Conservation (phyloP, 2,329 filamentous ascomycete genomes). For the Sporothrix pseudoabietina region DNA sequence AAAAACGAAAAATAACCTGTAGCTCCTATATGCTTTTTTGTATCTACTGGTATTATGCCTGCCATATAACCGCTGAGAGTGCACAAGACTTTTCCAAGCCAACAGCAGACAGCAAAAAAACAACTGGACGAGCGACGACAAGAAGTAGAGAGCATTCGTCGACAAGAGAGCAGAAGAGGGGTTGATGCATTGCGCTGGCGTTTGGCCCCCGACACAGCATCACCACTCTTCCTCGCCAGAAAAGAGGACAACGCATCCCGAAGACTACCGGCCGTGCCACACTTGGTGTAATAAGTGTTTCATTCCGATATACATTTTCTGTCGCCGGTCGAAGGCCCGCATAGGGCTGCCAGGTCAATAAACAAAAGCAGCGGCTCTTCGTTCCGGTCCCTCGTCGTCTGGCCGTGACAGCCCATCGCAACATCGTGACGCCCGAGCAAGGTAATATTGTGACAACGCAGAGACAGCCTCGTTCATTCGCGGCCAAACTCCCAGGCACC, state of each 20-base stretch:
- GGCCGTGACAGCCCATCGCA: background rate
- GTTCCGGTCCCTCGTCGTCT: background rate
- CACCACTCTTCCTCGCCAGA: background rate
- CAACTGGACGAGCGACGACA: background rate
- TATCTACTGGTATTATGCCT: constrained; percentile 20
- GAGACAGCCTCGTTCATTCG: background rate
- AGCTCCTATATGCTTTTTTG: background rate
- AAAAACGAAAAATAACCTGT: background rate
- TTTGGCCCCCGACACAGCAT: constrained; percentile 8
- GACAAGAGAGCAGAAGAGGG: constrained; percentile 12
- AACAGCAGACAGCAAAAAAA: background rate
- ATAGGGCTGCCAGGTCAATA: background rate
- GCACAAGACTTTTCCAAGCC: background rate
- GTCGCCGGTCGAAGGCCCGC: background rate
- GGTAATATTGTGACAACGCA: constrained; percentile 1
- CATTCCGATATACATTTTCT: background rate
- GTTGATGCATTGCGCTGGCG: constrained; percentile 6
- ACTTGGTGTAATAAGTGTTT: background rate
- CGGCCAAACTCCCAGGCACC: background rate
- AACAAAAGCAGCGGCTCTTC: background rate
- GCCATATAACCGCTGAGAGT: background rate
- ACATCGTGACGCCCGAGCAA: background rate
- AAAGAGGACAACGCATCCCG: constrained; percentile 9
- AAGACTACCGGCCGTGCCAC: constrained; percentile 11
- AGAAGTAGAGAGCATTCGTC: background rate